Percentiles rank a stretch among this genome's conserved stretches.
Conservation (phyloP, 352 stramenopile genomes). For the Phytopythium vexans region DNA sequence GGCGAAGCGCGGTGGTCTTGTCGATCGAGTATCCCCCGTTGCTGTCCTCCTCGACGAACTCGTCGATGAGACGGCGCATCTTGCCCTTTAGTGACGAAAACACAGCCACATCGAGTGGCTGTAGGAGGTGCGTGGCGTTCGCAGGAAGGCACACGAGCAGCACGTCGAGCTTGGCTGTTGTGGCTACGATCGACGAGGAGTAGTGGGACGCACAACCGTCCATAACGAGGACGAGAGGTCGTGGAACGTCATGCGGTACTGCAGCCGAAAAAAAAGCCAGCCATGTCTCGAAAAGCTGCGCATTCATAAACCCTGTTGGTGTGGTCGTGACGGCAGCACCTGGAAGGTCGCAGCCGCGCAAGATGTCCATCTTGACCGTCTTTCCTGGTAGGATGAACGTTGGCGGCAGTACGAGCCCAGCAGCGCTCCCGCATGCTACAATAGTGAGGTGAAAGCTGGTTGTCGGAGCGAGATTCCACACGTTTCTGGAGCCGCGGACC, state of each 20-base stretch:
- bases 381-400: background rate
- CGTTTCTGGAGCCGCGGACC: conserved; percentile 10
- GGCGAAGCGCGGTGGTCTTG: no score
- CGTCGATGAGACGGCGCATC: no score
- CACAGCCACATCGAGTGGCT: conserved; percentile 3
- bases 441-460: background rate
- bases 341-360: background rate
- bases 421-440: background rate
- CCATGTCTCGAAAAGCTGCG: background rate
- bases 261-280: conserved; percentile 2
- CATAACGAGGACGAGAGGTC: conserved; percentile 2
- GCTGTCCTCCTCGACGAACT: no score
- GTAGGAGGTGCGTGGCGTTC: conserved; percentile 3
- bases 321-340: background rate
- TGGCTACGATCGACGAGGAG: background rate
- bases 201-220: conserved; percentile 8
- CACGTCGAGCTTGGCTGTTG: background rate
- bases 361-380: background rate
- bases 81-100: conserved; percentile 3
- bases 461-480: conserved; percentile 7
- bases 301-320: background rate
- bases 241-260: background rate
- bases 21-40: no score
- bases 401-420: background rate
- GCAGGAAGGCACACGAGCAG: background rate